Evolutionary conservation across 768 basidiomycete species (phyloP), one percentile per base, ranked within the genome.

Genomic region (Favolaschia claudopus): DNA sequence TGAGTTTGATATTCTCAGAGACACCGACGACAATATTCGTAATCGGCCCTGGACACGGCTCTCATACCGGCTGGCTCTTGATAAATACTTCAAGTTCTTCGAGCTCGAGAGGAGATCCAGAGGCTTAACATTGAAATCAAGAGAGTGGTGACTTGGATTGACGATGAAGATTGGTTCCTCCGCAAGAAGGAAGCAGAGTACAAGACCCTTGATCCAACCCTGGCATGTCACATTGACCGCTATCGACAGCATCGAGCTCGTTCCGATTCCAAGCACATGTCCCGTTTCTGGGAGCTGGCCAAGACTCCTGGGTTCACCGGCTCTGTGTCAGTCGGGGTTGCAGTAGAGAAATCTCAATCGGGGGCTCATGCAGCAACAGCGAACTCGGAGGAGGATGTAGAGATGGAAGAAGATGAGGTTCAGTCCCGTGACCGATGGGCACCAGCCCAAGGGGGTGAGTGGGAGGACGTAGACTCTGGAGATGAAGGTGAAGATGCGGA

Each of bases 51-150:
- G 67, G 67, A 51, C 62, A 7, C 34, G 38, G 8, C 62, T 52
- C 2, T 45, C 62, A 15, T 42, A 34, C 6, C 65, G 62, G 5
- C 9, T 48, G 1, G 58, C 64, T 0, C 56, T 67, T 46, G 65
- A 66, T 29, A 34, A 39, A 19, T 43, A 64, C 34, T 63, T 64
- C 55, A 63, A 67, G 47, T 51, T 55, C 2, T 34, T 1, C 60
- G 62, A 4, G 66, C 72, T 2, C 22, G 22, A 1, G 72, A 73
- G 52, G 72, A 71, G 31, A 63, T 72, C 7, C 17, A 27, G 1
- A 20, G 62, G 5, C 55, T 69, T 1, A 65, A 73, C 44, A 39
- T 70, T 13, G 69, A 73, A 45, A 60, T 73, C 8, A 38, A 19
- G 0, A 48, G 64, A 1, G 28, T 73, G 0, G 39, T 51, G 7